These are phyloP conservation scores for Pythium volutum DNA, from an alignment of 352 stramenopile genomes.

Conservation along the genomic window DNA sequence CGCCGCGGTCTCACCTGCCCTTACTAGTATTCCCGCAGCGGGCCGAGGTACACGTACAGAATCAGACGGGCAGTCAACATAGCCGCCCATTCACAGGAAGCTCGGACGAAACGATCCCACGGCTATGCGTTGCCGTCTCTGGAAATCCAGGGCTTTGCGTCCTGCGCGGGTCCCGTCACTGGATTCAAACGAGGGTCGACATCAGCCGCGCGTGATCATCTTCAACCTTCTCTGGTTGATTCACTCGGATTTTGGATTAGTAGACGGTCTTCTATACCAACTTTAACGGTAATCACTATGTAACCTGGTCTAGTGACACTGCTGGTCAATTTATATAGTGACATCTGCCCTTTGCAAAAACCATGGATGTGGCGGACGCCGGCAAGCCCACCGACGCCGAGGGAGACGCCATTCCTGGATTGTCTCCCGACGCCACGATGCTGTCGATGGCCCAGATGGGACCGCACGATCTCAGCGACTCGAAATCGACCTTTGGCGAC, in stretches of 20 bases:
- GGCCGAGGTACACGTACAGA: too few species aligned
- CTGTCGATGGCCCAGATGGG: background rate
- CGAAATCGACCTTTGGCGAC: background rate
- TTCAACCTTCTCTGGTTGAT: constrained; percentile 5
- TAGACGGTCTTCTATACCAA: background rate
- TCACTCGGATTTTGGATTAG: background rate
- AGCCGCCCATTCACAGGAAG: too few species aligned
- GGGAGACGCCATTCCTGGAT: background rate
- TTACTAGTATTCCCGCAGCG: too few species aligned
- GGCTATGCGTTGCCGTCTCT: background rate
- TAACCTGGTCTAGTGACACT: background rate
- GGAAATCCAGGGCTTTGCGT: background rate
- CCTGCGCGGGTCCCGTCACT: background rate
- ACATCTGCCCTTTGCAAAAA: background rate
- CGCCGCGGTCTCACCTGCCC: too few species aligned
- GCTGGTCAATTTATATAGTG: background rate
- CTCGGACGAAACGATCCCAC: background rate
- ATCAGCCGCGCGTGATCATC: constrained; percentile 4
- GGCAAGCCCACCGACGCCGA: background rate
- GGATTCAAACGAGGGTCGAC: background rate
- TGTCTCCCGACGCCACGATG: background rate
- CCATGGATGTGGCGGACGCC: background rate
- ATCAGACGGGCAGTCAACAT: background rate
- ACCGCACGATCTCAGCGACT: background rate
- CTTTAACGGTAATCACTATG: background rate